Conservation (phyloP, 2,329 filamentous ascomycete genomes). For the Hymenoscyphus fraxineus region DNA sequence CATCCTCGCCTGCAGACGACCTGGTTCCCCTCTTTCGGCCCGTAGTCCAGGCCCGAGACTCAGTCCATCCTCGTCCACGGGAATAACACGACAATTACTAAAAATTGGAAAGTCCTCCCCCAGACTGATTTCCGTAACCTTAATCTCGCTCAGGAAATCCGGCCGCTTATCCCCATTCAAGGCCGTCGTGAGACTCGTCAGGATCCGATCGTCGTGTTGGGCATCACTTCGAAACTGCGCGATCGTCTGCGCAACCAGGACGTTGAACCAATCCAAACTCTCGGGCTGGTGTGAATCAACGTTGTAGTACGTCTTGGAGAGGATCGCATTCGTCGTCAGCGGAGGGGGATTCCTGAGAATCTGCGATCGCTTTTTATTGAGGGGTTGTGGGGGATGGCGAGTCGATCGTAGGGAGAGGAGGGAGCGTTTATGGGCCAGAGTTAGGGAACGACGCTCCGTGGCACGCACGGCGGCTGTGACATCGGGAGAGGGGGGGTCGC, state of each 20-base stretch:
- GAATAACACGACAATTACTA: conserved; percentile 94
- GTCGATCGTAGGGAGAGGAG: conserved; percentile 57
- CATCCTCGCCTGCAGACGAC: conserved; percentile 86
- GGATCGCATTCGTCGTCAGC: conserved; percentile 87
- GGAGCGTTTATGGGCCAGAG: conserved; percentile 72
- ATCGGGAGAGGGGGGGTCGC: conserved; percentile 82
- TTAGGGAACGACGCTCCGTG: conserved; percentile 68
- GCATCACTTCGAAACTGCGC: conserved; percentile 92
- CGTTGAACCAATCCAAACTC: conserved; percentile 98
- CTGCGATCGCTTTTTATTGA: conserved; percentile 64
- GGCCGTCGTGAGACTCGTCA: conserved; percentile 77
- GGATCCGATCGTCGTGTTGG: conserved; percentile 83
- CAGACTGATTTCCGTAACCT: conserved; percentile 86
- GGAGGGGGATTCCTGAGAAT: conserved; percentile 69
- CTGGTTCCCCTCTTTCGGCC: conserved; percentile 51
- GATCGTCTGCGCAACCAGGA: conserved; percentile 92
- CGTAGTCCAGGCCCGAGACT: conserved; percentile 42
- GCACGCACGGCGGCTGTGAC: conserved; percentile 72
- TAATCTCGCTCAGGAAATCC: conserved; percentile 89
- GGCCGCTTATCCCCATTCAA: conserved; percentile 85
- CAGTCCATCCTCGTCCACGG: conserved; percentile 75
- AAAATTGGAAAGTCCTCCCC: conserved; percentile 98
- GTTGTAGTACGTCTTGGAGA: conserved; percentile 97
- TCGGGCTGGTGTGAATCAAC: conserved; percentile 94
- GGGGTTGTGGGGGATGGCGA: conserved; percentile 39